Conservation (phyloP, 2,329 filamentous ascomycete genomes). For the Xylaria sp. region DNA sequence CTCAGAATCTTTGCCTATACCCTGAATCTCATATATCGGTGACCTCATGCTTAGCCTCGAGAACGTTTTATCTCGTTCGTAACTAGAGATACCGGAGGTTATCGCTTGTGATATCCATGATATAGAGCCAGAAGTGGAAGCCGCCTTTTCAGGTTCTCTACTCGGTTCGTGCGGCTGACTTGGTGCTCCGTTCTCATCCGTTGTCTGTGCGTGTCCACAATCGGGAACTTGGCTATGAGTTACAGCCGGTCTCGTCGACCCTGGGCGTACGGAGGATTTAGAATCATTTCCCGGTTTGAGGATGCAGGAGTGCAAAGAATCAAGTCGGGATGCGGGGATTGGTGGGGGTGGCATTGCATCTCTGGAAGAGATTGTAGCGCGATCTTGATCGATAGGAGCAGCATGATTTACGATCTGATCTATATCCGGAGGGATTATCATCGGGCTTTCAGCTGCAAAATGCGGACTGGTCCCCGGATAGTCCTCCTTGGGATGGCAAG, state of each 20-base stretch:
- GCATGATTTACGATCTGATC: not conserved
- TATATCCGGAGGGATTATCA: not conserved
- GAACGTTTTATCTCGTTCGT: slow-evolving; percentile 27
- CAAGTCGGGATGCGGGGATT: slow-evolving; percentile 35
- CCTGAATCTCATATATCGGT: slow-evolving; percentile 37
- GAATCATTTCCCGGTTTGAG: not conserved
- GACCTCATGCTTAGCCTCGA: slow-evolving; percentile 39
- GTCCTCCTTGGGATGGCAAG: not conserved
- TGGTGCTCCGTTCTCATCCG: not conserved
- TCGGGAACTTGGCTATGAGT: not conserved
- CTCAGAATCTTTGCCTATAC: slow-evolving; percentile 8
- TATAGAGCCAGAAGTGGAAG: slow-evolving; percentile 33
- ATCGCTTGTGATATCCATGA: slow-evolving; percentile 46
- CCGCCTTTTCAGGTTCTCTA: slow-evolving; percentile 15
- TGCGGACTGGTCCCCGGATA: not conserved
- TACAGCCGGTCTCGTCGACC: slow-evolving; percentile 1
- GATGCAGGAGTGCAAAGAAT: not conserved
- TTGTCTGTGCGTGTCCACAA: not conserved
- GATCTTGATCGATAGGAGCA: slow-evolving; percentile 25
- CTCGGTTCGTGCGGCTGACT: slow-evolving; percentile 1
- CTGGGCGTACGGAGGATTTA: not conserved
- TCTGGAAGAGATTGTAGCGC: slow-evolving; percentile 42
- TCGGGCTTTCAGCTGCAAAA: not conserved
- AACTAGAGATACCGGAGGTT: slow-evolving; percentile 33
- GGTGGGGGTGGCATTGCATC: slow-evolving; percentile 49